These are phyloP conservation scores for Xylaria digitata DNA, from an alignment of 2,329 filamentous ascomycete species.

Conservation along the genomic window DNA sequence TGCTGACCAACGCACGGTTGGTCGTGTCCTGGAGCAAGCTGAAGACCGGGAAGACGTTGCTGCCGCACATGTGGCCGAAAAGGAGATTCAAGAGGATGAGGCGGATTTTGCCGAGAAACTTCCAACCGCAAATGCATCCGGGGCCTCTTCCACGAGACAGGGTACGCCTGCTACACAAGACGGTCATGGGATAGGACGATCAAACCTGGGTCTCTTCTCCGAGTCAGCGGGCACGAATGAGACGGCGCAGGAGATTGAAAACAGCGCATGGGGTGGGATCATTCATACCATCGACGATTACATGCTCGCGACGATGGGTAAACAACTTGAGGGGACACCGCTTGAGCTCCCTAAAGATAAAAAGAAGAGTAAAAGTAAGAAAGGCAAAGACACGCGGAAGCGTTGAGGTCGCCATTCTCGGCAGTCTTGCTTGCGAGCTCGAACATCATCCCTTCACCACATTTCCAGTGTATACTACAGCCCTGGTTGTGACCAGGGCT, in stretches of 20 bases:
- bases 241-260: conserved; percentile 58
- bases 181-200: conserved; percentile 49
- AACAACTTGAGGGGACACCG: conserved; percentile 67
- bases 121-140: conserved; percentile 56
- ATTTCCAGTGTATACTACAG: conserved; percentile 25
- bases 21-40: conserved; percentile 83
- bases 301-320: conserved; percentile 77
- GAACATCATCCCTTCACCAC: not conserved
- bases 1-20: conserved; percentile 70
- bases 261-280: conserved; percentile 68
- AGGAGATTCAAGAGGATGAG: conserved; percentile 87
- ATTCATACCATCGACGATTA: conserved; percentile 78
- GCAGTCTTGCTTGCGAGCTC: not conserved
- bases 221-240: conserved; percentile 53
- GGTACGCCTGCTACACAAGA: conserved; percentile 60
- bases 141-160: conserved; percentile 62
- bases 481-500: not conserved
- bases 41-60: conserved; percentile 93
- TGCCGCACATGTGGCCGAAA: conserved; percentile 87
- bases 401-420: conserved; percentile 48
- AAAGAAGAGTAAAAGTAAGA: conserved; percentile 70
- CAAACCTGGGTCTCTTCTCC: conserved; percentile 54
- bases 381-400: conserved; percentile 68
- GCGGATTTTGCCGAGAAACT: conserved; percentile 82
- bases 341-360: conserved; percentile 73